Percentiles rank a stretch among this genome's conserved stretches.
Evolutionary conservation across 176 grass and related monocot genomes (phyloP).

Genomic region (Tuctoria greenei): DNA sequence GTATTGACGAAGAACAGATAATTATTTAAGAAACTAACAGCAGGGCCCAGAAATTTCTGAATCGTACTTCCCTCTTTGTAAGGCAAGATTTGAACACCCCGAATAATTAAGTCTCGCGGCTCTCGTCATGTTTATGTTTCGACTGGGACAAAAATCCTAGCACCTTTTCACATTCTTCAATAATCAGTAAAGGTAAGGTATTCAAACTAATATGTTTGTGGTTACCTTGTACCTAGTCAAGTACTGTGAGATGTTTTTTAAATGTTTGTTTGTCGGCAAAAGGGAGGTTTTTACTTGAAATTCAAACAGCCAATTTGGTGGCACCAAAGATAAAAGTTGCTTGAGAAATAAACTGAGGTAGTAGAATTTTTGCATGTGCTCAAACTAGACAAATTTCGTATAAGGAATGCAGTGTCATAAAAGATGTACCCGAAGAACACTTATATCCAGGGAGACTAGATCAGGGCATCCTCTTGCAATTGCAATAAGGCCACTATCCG

Average conservation of each 20-base stretch:
- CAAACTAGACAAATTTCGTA: neutral
- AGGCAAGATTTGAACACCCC: neutral
- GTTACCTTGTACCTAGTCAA: neutral
- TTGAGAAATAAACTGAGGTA: neutral
- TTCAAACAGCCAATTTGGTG: neutral
- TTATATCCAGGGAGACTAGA: constrained; percentile 74
- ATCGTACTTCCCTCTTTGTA: neutral
- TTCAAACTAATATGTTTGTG: neutral
- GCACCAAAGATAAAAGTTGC: neutral
- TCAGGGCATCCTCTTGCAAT: constrained; percentile 79
- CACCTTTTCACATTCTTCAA: neutral
- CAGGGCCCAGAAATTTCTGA: neutral
- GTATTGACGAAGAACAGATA: neutral
- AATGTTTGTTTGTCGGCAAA: neutral
- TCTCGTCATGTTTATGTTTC: neutral
- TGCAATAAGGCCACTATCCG: constrained; percentile 61
- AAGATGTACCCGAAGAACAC: constrained; percentile 60
- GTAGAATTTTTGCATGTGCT: neutral
- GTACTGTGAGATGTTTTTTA: neutral
- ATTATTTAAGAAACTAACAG: neutral
- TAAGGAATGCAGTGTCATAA: constrained; percentile 24
- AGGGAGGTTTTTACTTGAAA: neutral
- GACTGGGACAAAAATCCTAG: neutral
- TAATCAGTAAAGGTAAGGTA: neutral
- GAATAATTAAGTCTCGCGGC: neutral